phyloP scores from a whole-genome alignment of 768 basidiomycete species.

The Mycena alexandri region DNA sequence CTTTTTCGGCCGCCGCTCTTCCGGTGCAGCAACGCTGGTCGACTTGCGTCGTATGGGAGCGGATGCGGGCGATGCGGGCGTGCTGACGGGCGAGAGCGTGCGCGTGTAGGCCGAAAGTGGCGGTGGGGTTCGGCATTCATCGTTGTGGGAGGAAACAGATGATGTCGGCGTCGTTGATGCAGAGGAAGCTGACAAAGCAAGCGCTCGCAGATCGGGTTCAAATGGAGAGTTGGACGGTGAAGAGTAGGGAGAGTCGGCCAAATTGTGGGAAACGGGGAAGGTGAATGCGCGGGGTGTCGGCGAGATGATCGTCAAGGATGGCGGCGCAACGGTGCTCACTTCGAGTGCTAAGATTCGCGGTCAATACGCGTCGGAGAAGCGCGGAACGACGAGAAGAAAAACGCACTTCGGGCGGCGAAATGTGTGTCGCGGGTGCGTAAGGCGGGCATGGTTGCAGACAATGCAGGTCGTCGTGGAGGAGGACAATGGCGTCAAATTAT shows the following conservation, averaged over 20 bases:
- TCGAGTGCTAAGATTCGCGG: conserved; percentile 23
- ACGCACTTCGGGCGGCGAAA: conserved; percentile 43
- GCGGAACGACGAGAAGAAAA: conserved; percentile 16
- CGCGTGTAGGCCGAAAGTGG: conserved; percentile 48
- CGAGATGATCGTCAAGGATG: conserved; percentile 71
- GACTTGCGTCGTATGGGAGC: conserved; percentile 15
- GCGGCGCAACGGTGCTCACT: conserved; percentile 27
- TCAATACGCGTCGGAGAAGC: conserved; percentile 1
- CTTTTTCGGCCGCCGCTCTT: conserved; percentile 71
- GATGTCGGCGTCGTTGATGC: conserved; percentile 50
- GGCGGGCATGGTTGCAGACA: conserved; percentile 73
- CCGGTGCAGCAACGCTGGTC: conserved; percentile 8
- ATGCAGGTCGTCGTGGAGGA: conserved; percentile 18
- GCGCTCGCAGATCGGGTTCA: conserved; percentile 75
- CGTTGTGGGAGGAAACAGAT: conserved; percentile 57
- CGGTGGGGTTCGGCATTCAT: conserved; percentile 53
- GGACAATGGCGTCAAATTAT: conserved; percentile 30
- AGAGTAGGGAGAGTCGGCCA: conserved; percentile 77
- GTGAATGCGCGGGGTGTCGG: conserved; percentile 81
- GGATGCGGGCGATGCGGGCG: conserved; percentile 7
- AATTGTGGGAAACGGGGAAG: conserved; percentile 72
- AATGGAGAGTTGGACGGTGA: conserved; percentile 79
- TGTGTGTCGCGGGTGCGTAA: conserved; percentile 84
- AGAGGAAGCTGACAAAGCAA: conserved; percentile 49
- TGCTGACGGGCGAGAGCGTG: conserved; percentile 27